A percentile compares a stretch with the other conserved stretches of the same genome.
phyloP scores from a whole-genome alignment of 805 yeast genomes.

The Teunomyces panamensis region DNA sequence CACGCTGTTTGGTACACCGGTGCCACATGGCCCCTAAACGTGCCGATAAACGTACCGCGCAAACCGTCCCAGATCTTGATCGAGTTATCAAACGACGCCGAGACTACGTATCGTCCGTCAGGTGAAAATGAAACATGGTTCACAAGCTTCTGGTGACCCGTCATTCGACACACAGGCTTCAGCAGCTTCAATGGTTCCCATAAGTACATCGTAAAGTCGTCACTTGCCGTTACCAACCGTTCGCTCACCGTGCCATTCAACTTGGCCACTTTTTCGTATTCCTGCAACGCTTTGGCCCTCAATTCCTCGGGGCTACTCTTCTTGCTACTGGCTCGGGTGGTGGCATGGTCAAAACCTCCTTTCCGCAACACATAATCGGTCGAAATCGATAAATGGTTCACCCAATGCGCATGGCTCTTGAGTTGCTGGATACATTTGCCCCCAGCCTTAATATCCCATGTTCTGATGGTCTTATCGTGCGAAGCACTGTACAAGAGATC shows the following conservation, averaged over 20 bases:
- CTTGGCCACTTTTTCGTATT: constrained; percentile 62
- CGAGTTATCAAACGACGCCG: constrained; percentile 94
- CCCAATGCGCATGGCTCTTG: constrained; percentile 96
- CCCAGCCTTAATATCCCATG: constrained; percentile 75
- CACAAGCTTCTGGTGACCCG: constrained; percentile 96
- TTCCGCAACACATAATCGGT: constrained; percentile 85
- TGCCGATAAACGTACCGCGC: constrained; percentile 83
- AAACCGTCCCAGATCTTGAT: constrained; percentile 95
- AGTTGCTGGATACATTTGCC: constrained; percentile 79
- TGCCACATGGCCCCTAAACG: constrained; percentile 96
- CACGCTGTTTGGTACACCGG: constrained; percentile 97
- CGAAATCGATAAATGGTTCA: constrained; percentile 86
- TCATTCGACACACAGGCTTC: constrained; percentile 90
- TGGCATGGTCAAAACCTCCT: constrained; percentile 80
- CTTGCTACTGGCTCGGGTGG: constrained; percentile 37
- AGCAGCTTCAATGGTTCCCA: constrained; percentile 86
- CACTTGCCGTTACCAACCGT: constrained; percentile 90
- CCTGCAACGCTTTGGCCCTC: constrained; percentile 50
- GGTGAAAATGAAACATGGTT: constrained; percentile 96
- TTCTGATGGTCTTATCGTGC: constrained; percentile 90
- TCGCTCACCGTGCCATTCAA: constrained; percentile 59
- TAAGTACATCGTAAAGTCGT: constrained; percentile 95
- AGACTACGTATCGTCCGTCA: constrained; percentile 85
- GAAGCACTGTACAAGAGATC: constrained; percentile 84
- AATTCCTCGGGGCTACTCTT: constrained; percentile 24